Evolutionary conservation across 1,139 yeast species (phyloP).

Genomic region (Candida tetrigidarum): DNA sequence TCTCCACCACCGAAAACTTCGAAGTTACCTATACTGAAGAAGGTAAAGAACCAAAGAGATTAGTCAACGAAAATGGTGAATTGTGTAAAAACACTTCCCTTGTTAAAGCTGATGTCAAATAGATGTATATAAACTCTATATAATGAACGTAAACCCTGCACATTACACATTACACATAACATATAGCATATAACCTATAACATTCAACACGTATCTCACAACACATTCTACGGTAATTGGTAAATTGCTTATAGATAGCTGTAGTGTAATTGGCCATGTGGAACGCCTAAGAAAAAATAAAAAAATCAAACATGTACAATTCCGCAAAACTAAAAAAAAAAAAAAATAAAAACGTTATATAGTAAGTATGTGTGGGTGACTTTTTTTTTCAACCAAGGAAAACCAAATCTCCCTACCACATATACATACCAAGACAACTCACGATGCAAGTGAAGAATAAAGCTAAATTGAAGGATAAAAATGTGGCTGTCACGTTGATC

Average conservation of each 20-base stretch:
- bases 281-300: background rate
- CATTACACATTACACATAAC: too few relatives aligned
- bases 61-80: constrained; percentile 79
- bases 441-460: constrained; percentile 21
- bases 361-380: too few relatives aligned
- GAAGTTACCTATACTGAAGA: constrained; percentile 85
- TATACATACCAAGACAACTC: background rate
- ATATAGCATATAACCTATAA: too few relatives aligned
- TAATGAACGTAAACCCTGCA: background rate
- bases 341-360: background rate
- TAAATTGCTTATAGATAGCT: too few relatives aligned
- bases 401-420: background rate
- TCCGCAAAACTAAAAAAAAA: background rate
- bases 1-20: constrained; percentile 75
- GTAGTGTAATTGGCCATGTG: constrained; percentile 1
- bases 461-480: constrained; percentile 50
- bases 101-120: constrained; percentile 76
- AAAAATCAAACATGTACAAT: too few relatives aligned
- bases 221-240: too few relatives aligned
- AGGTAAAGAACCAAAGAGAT: constrained; percentile 75
- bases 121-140: constrained; percentile 18
- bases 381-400: too few relatives aligned
- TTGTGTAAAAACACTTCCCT: constrained; percentile 69
- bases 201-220: too few relatives aligned
- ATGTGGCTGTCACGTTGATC: constrained; percentile 66